Percentiles rank a stretch among this genome's conserved stretches.
Conservation (phyloP, 768 basidiomycete genomes). For the Dentipellis sp. region DNA sequence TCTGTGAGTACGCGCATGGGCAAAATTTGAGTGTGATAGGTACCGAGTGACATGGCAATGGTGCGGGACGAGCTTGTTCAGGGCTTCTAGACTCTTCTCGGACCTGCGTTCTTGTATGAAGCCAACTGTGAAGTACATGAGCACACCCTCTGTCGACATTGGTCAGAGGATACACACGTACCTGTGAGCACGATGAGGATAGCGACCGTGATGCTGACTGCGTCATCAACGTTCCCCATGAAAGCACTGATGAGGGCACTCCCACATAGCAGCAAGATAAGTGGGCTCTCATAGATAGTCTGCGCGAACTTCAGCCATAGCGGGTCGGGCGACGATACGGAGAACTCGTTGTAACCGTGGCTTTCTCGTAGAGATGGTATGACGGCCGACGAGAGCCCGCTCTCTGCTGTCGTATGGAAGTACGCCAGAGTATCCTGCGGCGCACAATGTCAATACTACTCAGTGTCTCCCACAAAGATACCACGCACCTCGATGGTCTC, state of each 20-base stretch:
- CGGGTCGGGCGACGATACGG: slow-evolving; percentile 75
- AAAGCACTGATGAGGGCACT: slow-evolving; percentile 84
- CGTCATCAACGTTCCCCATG: slow-evolving; percentile 96
- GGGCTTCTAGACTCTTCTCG: slow-evolving; percentile 87
- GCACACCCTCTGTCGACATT: neutral
- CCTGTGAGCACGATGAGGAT: slow-evolving; percentile 91
- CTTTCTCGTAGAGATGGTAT: slow-evolving; percentile 53
- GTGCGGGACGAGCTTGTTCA: slow-evolving; percentile 96
- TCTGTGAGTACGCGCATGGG: slow-evolving; percentile 16
- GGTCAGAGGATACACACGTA: slow-evolving; percentile 27
- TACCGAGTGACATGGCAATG: slow-evolving; percentile 82
- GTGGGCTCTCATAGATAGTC: slow-evolving; percentile 90
- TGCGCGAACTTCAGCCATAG: slow-evolving; percentile 83
- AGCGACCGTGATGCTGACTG: slow-evolving; percentile 85
- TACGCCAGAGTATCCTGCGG: slow-evolving; percentile 63
- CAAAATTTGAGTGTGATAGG: neutral
- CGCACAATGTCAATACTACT: neutral
- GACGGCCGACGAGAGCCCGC: slow-evolving; percentile 55
- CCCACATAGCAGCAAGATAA: slow-evolving; percentile 84
- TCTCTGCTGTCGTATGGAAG: slow-evolving; percentile 52
- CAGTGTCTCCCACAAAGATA: neutral
- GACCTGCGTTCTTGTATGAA: slow-evolving; percentile 95
- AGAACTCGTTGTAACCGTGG: slow-evolving; percentile 92
- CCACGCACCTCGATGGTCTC: slow-evolving; percentile 4
- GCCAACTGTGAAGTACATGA: slow-evolving; percentile 44